Conservation (phyloP, 2,329 filamentous ascomycete genomes). For the Colletotrichum incanum region DNA sequence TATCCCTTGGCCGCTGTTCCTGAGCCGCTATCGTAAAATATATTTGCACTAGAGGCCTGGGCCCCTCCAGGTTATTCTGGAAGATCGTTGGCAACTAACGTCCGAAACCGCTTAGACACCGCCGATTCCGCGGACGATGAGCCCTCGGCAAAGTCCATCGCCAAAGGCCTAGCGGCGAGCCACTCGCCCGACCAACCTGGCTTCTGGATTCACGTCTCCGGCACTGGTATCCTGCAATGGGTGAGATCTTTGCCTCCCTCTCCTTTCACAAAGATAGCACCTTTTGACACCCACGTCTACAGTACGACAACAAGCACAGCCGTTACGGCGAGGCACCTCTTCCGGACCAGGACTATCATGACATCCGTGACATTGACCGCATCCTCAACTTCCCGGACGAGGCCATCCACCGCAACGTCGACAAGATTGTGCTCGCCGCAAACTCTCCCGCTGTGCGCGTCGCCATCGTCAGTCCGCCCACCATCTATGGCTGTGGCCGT, state of each 20-base stretch:
- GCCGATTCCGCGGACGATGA: slow-evolving; percentile 64
- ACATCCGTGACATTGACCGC: slow-evolving; percentile 70
- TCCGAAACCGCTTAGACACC: slow-evolving; percentile 55
- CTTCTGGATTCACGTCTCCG: slow-evolving; percentile 67
- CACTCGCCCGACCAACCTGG: slow-evolving; percentile 62
- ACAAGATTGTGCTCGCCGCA: slow-evolving; percentile 73
- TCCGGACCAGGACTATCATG: slow-evolving; percentile 68
- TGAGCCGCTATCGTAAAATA: background rate
- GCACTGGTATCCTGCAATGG: slow-evolving; percentile 64
- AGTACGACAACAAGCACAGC: slow-evolving; percentile 58
- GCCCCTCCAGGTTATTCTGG: background rate
- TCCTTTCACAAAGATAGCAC: background rate
- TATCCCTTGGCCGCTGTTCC: background rate
- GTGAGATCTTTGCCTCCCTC: background rate
- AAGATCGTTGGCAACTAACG: background rate
- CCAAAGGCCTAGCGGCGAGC: slow-evolving; percentile 60
- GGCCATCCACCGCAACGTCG: slow-evolving; percentile 76
- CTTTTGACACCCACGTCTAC: slow-evolving; percentile 36
- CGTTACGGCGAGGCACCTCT: slow-evolving; percentile 62
- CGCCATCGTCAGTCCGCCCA: slow-evolving; percentile 65
- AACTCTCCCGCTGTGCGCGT: slow-evolving; percentile 57
- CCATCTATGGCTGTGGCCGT: slow-evolving; percentile 67
- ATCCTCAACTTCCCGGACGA: slow-evolving; percentile 70
- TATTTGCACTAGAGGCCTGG: no score
- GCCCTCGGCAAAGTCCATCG: slow-evolving; percentile 60